Conservation (phyloP, 805 yeast species). For the Clavispora asparagi region DNA sequence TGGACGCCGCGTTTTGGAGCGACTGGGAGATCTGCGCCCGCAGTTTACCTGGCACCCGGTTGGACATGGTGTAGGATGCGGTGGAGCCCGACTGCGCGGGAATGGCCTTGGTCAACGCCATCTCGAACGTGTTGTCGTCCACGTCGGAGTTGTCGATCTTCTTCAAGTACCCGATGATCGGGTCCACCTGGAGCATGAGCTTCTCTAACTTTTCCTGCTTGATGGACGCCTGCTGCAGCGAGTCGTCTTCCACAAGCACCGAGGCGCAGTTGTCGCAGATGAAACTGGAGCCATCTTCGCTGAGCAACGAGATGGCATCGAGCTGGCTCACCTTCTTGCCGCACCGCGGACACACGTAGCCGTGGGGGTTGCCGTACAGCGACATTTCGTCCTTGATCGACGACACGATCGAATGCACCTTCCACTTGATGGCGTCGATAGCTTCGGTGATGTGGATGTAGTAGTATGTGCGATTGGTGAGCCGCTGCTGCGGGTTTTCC, state of each 20-base stretch:
- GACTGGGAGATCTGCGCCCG: slow-evolving; percentile 28
- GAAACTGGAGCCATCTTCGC: slow-evolving; percentile 76
- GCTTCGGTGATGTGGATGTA: slow-evolving; percentile 89
- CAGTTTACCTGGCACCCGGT: slow-evolving; percentile 32
- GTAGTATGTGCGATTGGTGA: slow-evolving; percentile 73
- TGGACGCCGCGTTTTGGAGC: slow-evolving; percentile 46
- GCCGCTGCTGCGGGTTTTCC: slow-evolving; percentile 51
- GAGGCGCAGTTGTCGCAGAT: slow-evolving; percentile 81
- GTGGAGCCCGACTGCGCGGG: slow-evolving; percentile 73
- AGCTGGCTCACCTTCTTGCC: slow-evolving; percentile 73
- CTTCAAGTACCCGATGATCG: slow-evolving; percentile 76
- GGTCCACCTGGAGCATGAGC: slow-evolving; percentile 85
- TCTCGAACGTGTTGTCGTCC: slow-evolving; percentile 38
- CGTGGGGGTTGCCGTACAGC: slow-evolving; percentile 85
- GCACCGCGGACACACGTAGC: slow-evolving; percentile 87
- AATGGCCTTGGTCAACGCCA: slow-evolving; percentile 68
- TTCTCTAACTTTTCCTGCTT: slow-evolving; percentile 78
- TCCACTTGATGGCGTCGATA: slow-evolving; percentile 94
- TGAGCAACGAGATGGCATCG: slow-evolving; percentile 79
- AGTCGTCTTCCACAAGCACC: slow-evolving; percentile 78
- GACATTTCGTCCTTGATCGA: slow-evolving; percentile 76
- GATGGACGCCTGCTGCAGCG: slow-evolving; percentile 72
- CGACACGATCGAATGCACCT: slow-evolving; percentile 81
- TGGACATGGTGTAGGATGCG: slow-evolving; percentile 64
- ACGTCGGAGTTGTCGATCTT: slow-evolving; percentile 37